Evolutionary conservation across 1,284 basidiomycete species (phyloP).

Genomic region (Melanopsichium pennsylvanicum): DNA sequence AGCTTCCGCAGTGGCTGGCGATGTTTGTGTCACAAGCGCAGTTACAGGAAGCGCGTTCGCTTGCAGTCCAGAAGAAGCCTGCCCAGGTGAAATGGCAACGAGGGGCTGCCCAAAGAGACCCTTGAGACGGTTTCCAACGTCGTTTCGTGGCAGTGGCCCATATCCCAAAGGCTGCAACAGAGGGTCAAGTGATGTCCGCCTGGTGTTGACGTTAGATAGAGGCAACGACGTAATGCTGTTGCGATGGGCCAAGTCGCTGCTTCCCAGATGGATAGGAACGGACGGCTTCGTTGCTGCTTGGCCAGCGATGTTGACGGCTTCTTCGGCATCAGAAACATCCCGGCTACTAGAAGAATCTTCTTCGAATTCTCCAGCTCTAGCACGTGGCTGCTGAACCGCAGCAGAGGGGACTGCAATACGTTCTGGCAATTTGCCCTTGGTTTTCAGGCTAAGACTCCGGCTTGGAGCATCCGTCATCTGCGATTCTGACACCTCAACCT

Average conservation of each 20-base stretch:
- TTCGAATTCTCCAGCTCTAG: slow-evolving; percentile 36
- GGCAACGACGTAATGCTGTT: background rate
- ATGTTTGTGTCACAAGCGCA: background rate
- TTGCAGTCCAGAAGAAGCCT: background rate
- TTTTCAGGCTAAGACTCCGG: slow-evolving; percentile 23
- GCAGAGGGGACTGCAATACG: background rate
- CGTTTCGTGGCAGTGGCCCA: slow-evolving; percentile 24
- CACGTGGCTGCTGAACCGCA: background rate
- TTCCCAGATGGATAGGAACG: background rate
- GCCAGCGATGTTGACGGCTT: background rate
- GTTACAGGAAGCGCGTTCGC: background rate
- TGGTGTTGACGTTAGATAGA: background rate
- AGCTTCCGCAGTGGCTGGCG: background rate
- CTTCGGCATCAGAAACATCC: slow-evolving; percentile 28
- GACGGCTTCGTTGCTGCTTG: background rate
- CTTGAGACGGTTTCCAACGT: slow-evolving; percentile 33
- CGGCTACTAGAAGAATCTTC: slow-evolving; percentile 46
- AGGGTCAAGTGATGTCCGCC: slow-evolving; percentile 21
- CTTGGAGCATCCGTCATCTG: background rate
- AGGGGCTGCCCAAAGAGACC: slow-evolving; percentile 46
- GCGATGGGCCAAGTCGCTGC: background rate
- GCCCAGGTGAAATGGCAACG: slow-evolving; percentile 4
- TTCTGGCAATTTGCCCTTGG: slow-evolving; percentile 37
- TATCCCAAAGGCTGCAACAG: slow-evolving; percentile 28
- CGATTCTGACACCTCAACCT: background rate